Base-by-base conservation (phyloP, 257 asterid genomes). In the Petunia secreta region DNA sequence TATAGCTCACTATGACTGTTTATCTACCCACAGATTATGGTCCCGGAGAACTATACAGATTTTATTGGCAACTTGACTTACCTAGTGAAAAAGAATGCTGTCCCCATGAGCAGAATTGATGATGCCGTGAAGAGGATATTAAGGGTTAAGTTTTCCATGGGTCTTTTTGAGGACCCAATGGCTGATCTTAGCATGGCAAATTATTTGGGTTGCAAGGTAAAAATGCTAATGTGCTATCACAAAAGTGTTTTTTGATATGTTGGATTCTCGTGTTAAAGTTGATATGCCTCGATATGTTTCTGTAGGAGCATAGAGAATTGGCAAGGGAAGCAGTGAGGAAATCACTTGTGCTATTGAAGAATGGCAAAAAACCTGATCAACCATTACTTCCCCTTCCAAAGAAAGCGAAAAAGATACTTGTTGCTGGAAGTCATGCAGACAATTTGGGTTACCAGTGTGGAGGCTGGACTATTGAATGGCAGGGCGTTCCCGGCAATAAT, bases 391-490 rank as follows among this genome's bases (percentile, higher is more conserved):
- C 94, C 38, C 91, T 91, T 14, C 87, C 91, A 1, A 89, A 82
- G 67, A 84, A 62, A 13, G 66, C 90, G 0, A 53, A 64, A 37
- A 84, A 67, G 86, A 82, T 90, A 65, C 91, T 90, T 44, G 92
- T 90, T 57, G 90, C 92, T 0, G 97, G 93, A 25, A 88, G 82
- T 6, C 94, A 90, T 39, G 25, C 25, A 25, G 25, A 25, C 15
- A 81, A 92, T 63, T 83, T 90, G 11, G 97, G 97, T 4, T 82
- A 85, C 5, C 94, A 92, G 77, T 89, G 93, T 37, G 97, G 97
- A 52, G 94, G 94, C 63, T 92, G 97, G 97, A 90, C 95, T 8
- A 89, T 92, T 7, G 80, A 79, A 39, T 90, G 93, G 95, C 60
- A 82, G 8, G 92, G 90, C 4, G 78, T 5, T 3, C 64, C 83